phyloP scores from a whole-genome alignment of 352 stramenopile species.

The Phytopythium chamaehyphon region DNA sequence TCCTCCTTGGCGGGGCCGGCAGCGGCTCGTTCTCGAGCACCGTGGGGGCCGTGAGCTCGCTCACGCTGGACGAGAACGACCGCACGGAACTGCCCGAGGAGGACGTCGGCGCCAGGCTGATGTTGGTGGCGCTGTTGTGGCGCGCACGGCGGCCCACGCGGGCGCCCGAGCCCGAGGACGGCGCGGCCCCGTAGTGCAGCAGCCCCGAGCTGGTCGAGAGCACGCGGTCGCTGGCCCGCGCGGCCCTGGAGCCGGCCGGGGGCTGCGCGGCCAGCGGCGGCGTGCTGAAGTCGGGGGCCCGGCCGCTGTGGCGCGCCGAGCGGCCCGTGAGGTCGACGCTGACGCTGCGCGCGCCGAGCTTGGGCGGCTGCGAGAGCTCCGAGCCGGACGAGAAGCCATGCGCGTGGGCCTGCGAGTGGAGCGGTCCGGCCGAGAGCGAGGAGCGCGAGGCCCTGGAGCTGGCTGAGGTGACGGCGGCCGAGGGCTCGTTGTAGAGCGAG shows the following conservation, averaged over 20 bases:
- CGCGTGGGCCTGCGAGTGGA: constrained; percentile 1
- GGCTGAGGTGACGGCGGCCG: constrained; percentile 3
- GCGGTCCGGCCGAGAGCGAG: neutral
- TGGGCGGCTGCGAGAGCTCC: constrained; percentile 16
- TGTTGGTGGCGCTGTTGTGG: constrained; percentile 5
- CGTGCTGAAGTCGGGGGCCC: neutral
- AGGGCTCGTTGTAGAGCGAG: constrained; percentile 6
- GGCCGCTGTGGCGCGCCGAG: constrained; percentile 17
- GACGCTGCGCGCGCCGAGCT: constrained; percentile 24
- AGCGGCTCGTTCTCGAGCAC: neutral
- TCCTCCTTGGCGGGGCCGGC: constrained; percentile 1
- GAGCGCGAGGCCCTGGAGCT: constrained; percentile 1
- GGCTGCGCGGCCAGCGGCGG: no score
- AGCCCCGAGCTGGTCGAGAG: neutral
- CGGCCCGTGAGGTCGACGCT: constrained; percentile 20
- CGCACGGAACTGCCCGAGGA: neutral
- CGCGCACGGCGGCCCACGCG: constrained; percentile 4
- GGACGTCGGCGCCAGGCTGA: neutral
- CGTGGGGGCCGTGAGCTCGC: constrained; percentile 3
- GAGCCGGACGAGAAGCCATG: constrained; percentile 20
- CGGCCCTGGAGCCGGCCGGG: neutral
- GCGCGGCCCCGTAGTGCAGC: constrained; percentile 1
- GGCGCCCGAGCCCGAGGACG: neutral
- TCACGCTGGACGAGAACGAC: constrained; percentile 2
- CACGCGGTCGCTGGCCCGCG: neutral